Conservation (phyloP, 1,139 yeast species). For the Yamadazyma buinensis region DNA sequence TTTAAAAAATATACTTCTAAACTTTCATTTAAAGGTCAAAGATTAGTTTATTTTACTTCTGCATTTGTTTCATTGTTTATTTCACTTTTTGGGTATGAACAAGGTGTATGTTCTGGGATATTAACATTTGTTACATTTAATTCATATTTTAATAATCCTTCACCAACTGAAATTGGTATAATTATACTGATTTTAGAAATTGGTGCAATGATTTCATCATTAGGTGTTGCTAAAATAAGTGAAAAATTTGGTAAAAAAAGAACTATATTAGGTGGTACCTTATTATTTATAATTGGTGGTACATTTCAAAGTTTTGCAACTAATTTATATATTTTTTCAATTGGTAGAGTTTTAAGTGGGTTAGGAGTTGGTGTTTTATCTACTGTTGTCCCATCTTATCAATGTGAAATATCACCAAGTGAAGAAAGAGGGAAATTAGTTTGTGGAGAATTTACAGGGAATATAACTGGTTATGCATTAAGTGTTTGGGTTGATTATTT, state of each 20-base stretch:
- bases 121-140: slow-evolving; percentile 44
- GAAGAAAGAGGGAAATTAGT: slow-evolving; percentile 54
- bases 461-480: slow-evolving; percentile 48
- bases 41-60: slow-evolving; percentile 67
- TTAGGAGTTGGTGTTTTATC: slow-evolving; percentile 51
- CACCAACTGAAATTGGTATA: slow-evolving; percentile 45
- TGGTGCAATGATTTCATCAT: slow-evolving; percentile 48
- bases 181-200: slow-evolving; percentile 50
- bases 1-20: slow-evolving; percentile 30
- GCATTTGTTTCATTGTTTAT: slow-evolving; percentile 83
- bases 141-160: slow-evolving; percentile 42
- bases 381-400: slow-evolving; percentile 53
- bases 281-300: slow-evolving; percentile 49
- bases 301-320: slow-evolving; percentile 44
- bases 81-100: slow-evolving; percentile 84
- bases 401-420: slow-evolving; percentile 53
- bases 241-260: slow-evolving; percentile 46
- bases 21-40: slow-evolving; percentile 36
- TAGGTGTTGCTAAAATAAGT: slow-evolving; percentile 44
- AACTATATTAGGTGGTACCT: slow-evolving; percentile 47
- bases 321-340: slow-evolving; percentile 39
- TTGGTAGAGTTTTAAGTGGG: slow-evolving; percentile 51
- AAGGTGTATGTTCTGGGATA: slow-evolving; percentile 86
- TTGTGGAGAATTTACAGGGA: slow-evolving; percentile 54
- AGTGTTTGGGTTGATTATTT: slow-evolving; percentile 56